Evolutionary conservation across 2,329 filamentous ascomycete species (phyloP).

Genomic region (Knoxdaviesia proteae): DNA sequence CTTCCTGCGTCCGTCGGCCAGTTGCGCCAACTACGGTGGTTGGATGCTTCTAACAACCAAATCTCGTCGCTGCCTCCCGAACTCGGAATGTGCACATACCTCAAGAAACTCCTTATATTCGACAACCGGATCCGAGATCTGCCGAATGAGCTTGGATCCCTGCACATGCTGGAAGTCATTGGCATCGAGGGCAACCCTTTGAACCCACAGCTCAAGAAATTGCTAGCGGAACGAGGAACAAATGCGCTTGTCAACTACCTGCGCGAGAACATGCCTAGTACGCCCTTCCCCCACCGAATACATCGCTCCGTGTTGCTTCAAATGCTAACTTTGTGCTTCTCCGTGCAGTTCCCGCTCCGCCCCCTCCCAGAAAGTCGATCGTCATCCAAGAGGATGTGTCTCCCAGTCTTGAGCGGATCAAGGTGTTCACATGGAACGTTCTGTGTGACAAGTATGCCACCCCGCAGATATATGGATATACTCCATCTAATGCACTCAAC

Average conservation of each 20-base stretch:
- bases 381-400: constrained; percentile 50
- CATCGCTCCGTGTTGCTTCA: not conserved
- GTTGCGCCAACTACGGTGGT: constrained; percentile 57
- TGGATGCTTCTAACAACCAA: constrained; percentile 81
- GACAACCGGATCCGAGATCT: constrained; percentile 73
- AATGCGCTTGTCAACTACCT: constrained; percentile 65
- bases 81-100: constrained; percentile 88
- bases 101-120: constrained; percentile 70
- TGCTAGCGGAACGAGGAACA: constrained; percentile 73
- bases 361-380: constrained; percentile 55
- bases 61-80: constrained; percentile 67
- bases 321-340: constrained; percentile 7
- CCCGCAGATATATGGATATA: constrained; percentile 70
- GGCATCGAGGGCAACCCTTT: constrained; percentile 86
- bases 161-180: constrained; percentile 73
- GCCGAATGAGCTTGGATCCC: constrained; percentile 69
- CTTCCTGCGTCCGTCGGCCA: constrained; percentile 69
- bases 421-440: constrained; percentile 85
- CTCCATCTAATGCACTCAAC: constrained; percentile 55
- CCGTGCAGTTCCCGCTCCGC: constrained; percentile 50
- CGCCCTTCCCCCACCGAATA: constrained; percentile 14
- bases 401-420: constrained; percentile 46
- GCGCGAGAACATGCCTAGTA: constrained; percentile 69
- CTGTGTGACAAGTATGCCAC: constrained; percentile 89
- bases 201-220: constrained; percentile 53